Evolutionary conservation across 495 filamentous ascomycete species (phyloP).

Genomic region (Hyaloscypha hepaticicola): DNA sequence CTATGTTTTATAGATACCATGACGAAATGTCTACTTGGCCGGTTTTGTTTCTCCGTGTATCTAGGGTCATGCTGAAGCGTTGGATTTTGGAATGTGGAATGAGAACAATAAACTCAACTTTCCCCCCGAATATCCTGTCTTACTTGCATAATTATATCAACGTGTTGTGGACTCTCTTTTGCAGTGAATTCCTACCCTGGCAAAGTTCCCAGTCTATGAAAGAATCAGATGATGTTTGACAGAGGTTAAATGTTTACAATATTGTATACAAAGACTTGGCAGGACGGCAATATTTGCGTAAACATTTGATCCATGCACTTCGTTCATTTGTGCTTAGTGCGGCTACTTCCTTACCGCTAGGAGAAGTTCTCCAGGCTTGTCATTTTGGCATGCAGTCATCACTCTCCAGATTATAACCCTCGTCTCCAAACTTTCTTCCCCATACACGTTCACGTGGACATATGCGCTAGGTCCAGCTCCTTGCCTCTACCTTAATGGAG

Average conservation of each 20-base stretch:
- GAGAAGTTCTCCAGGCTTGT: too few species aligned
- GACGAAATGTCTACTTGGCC: not conserved
- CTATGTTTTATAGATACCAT: constrained; percentile 8
- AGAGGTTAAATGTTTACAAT: too few species aligned
- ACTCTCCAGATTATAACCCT: not conserved
- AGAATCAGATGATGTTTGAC: too few species aligned
- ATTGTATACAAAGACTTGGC: too few species aligned
- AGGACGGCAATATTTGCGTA: too few species aligned
- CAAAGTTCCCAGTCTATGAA: too few species aligned
- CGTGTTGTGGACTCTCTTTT: too few species aligned
- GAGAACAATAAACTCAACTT: not conserved
- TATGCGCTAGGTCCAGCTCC: not conserved
- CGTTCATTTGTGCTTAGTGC: too few species aligned
- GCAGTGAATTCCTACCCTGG: too few species aligned
- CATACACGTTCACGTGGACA: not conserved
- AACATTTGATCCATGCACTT: too few species aligned
- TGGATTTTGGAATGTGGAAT: not conserved
- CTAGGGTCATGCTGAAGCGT: not conserved
- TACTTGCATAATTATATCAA: too few species aligned
- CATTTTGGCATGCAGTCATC: not conserved
- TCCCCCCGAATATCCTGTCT: not conserved
- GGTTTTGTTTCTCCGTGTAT: not conserved
- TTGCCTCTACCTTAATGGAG: not conserved
- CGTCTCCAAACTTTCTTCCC: not conserved
- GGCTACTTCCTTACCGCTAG: too few species aligned